Base-by-base conservation (phyloP, 345 rosid species). In the Brassica juncea region DNA sequence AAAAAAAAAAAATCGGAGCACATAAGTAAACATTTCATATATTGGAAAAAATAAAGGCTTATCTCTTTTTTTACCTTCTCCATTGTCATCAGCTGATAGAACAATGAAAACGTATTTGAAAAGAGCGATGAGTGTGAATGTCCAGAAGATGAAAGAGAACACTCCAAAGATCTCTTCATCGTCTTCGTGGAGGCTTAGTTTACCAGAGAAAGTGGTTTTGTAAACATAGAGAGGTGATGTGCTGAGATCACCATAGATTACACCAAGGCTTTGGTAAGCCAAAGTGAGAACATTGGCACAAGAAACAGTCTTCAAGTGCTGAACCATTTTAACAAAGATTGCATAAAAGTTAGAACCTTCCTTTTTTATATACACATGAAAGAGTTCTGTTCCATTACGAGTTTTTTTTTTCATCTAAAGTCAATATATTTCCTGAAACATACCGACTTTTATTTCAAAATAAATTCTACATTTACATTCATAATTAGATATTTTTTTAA, bases 251-350 rank as follows among this genome's bases (percentile, higher is more conserved):
- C 95, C 92, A 82, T 92, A 94, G 73, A 94, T 92, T 25, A 92
- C 89, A 65, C 99, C 99, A 81, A 94, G 92, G 78, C 97, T 90
- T 73, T 91, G 95, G 80, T 92, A 94, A 75, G 97, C 97, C 81
- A 92, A 86, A 67, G 92, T 84, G 9, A 89, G 85, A 60, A 86
- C 86, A 9, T 85, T 84, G 60, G 84, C 70, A 82, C 77, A 86
- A 11, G 94, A 87, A 14, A 77, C 80, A 81, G 75, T 86, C 91
- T 84, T 88, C 82, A 82, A 71, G 28, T 85, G 86, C 97, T 91
- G 89, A 59, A 80, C 67, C 81, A 85, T 57, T 44, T 55, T 42
- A 3, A 52, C 15, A 4, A 58, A 57, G 6, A 49, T 59, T 32
- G 27, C 49, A 3, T 42, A 10, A 39, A 39, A 37, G 44, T 37